A percentile compares a stretch with the other conserved stretches of the same genome.
phyloP scores from a whole-genome alignment of 2,329 filamentous ascomycete genomes.

The Elsinoe fawcettii region DNA sequence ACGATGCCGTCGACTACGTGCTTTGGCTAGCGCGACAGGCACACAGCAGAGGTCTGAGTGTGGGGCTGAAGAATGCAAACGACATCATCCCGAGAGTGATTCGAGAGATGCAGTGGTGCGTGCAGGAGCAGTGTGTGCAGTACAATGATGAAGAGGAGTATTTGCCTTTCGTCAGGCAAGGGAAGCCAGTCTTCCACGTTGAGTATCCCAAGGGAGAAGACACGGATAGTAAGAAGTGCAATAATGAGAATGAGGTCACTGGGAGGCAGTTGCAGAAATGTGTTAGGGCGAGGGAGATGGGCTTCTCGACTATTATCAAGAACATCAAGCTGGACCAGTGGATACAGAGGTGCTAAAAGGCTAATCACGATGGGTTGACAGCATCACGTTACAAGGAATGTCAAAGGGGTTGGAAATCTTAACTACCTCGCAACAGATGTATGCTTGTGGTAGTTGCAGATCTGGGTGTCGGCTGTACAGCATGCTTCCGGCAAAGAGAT shows the following conservation, averaged over 20 bases:
- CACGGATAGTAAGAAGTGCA: slow-evolving; percentile 1
- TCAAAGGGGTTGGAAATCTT: background rate
- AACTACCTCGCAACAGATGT: too few species aligned
- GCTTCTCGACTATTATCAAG: slow-evolving; percentile 58
- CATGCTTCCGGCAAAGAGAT: too few species aligned
- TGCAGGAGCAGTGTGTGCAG: slow-evolving; percentile 62
- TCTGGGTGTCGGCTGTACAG: too few species aligned
- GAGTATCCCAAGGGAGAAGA: slow-evolving; percentile 54
- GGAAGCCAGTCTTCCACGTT: slow-evolving; percentile 65
- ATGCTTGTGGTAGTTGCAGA: too few species aligned
- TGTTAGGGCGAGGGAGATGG: slow-evolving; percentile 41
- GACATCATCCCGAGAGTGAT: slow-evolving; percentile 49
- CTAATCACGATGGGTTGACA: background rate
- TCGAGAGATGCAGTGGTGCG: slow-evolving; percentile 53
- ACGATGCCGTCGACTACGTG: slow-evolving; percentile 52
- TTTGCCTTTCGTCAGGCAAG: slow-evolving; percentile 48
- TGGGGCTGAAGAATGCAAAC: slow-evolving; percentile 62
- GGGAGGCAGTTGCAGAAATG: slow-evolving; percentile 23
- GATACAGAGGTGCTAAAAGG: background rate
- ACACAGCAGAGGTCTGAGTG: slow-evolving; percentile 46
- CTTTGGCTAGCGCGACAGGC: slow-evolving; percentile 53
- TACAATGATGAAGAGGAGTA: slow-evolving; percentile 54
- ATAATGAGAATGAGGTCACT: background rate
- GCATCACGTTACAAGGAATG: background rate
- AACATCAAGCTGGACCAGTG: slow-evolving; percentile 49